phyloP scores from a whole-genome alignment of 768 basidiomycete species.

The Leccinum olivaceopallidum region DNA sequence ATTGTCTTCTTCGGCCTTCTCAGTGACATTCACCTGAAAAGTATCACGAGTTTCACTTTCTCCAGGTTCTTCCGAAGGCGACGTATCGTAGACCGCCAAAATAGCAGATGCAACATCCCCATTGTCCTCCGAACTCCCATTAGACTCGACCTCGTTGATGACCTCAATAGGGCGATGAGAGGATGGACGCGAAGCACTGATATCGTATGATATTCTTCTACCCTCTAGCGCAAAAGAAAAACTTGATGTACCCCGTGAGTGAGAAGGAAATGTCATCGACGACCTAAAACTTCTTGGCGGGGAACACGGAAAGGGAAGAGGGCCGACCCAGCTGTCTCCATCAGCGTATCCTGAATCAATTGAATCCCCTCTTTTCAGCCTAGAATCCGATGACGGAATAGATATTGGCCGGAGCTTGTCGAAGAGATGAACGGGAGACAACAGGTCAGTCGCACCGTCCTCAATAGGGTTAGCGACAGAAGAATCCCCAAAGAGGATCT shows the following conservation, averaged over 20 bases:
- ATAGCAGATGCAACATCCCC: conserved; percentile 25
- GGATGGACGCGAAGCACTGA: conserved; percentile 9
- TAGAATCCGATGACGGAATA: conserved; percentile 18
- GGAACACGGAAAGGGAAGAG: conserved; percentile 43
- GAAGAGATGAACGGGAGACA: conserved; percentile 68
- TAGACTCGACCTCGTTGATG: conserved; percentile 12
- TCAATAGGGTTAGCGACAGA: neutral
- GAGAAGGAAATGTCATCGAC: conserved; percentile 39
- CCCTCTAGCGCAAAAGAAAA: conserved; percentile 9
- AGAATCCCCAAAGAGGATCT: conserved; percentile 2
- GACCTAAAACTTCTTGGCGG: conserved; percentile 48
- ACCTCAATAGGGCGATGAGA: conserved; percentile 6
- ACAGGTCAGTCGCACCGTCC: conserved; percentile 18
- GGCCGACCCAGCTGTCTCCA: conserved; percentile 45
- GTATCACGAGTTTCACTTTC: conserved; percentile 3
- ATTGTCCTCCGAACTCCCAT: conserved; percentile 15
- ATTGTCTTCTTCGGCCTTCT: conserved; percentile 6
- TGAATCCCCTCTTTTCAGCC: conserved; percentile 38
- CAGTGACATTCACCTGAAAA: conserved; percentile 4
- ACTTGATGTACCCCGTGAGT: conserved; percentile 13
- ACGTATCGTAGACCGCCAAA: conserved; percentile 20
- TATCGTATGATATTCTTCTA: conserved; percentile 18
- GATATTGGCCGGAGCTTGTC: conserved; percentile 43
- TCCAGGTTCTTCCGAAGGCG: conserved; percentile 6
- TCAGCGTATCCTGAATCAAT: conserved; percentile 60